A percentile compares a stretch with the other conserved stretches of the same genome.
Conservation (phyloP, 2,329 filamentous ascomycete genomes). For the Aspergillus sp. region DNA sequence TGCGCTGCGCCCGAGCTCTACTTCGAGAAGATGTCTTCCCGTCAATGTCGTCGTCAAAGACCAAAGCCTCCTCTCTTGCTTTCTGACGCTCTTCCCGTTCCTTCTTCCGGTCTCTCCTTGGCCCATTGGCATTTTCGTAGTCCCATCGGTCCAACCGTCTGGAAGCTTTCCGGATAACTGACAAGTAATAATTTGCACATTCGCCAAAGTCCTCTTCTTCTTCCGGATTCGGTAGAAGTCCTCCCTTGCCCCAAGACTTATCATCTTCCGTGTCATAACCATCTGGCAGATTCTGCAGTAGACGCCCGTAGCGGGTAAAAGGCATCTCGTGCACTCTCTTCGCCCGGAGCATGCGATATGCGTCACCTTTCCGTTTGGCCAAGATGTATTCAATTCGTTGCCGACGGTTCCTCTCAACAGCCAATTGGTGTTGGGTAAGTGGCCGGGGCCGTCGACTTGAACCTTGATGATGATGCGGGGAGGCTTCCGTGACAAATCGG, state of each 20-base stretch:
- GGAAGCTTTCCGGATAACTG: constrained; percentile 43
- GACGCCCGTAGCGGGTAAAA: constrained; percentile 41
- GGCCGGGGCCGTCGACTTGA: constrained; percentile 46
- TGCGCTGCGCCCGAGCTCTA: constrained; percentile 24
- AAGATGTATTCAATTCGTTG: constrained; percentile 50
- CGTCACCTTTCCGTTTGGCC: constrained; percentile 41
- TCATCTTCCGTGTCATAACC: constrained; percentile 50
- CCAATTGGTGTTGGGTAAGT: constrained; percentile 51
- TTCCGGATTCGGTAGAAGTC: constrained; percentile 40
- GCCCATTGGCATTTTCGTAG: constrained; percentile 42
- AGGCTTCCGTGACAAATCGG: constrained; percentile 39
- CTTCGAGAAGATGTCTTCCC: constrained; percentile 22
- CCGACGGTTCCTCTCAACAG: constrained; percentile 49
- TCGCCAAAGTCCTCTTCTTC: constrained; percentile 51
- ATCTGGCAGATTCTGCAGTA: constrained; percentile 43
- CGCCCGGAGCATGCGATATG: constrained; percentile 37
- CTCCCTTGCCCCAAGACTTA: constrained; percentile 44
- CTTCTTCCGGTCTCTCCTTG: constrained; percentile 38
- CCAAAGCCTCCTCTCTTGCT: constrained; percentile 26
- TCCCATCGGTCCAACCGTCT: constrained; percentile 48
- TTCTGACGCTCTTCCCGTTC: constrained; percentile 40
- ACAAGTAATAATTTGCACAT: constrained; percentile 46
- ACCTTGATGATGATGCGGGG: constrained; percentile 27
- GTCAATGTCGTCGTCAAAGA: constrained; percentile 15
- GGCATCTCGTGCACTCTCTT: constrained; percentile 41